Evolutionary conservation across 768 basidiomycete species (phyloP), one percentile per base, ranked within the genome.

Genomic region (Sporobolomyces phaffii): DNA sequence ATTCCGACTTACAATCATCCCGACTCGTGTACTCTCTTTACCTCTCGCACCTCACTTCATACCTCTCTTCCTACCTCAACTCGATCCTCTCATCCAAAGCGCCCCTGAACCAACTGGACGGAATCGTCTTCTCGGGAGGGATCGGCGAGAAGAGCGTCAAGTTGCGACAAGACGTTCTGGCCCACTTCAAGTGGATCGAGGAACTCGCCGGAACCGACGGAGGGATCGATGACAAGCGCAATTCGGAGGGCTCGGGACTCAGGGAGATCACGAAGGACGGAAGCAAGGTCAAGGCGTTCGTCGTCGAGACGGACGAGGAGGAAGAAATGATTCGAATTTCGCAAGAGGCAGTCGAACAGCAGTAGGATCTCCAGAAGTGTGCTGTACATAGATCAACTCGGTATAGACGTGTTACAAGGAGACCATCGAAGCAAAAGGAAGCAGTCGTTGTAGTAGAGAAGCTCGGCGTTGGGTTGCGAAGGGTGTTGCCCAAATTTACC

Each of bases 111-210:
- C 33, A 66, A 24, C 73, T 91, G 15, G 87, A 91, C 75, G 90
- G 87, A 2, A 74, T 93, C 45, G 88, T 92, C 17, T 91, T 93
- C 76, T 82, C 88, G 0, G 91, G 91, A 5, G 91, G 91, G 0
- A 90, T 96, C 58, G 92, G 92, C 0, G 92, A 96, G 77, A 82
- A 81, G 70, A 84, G 85, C 65, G 79, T 77, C 22, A 81, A 83
- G 70, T 77, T 97, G 60, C 78, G 91, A 45, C 75, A 78, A 44
- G 83, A 83, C 24, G 80, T 93, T 22, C 81, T 81, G 5, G 76
- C 81, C 40, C 80, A 81, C 38, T 78, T 87, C 20, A 72, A 58
- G 22, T 87, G 84, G 78, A 75, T 92, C 48, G 90, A 89, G 2
- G 86, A 85, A 64, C 77, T 80, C 31, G 66, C 78, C 0, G 77